These are phyloP conservation scores for Closterium sp. DNA, from an alignment of 139 green algal genomes.

Conservation along the genomic window DNA sequence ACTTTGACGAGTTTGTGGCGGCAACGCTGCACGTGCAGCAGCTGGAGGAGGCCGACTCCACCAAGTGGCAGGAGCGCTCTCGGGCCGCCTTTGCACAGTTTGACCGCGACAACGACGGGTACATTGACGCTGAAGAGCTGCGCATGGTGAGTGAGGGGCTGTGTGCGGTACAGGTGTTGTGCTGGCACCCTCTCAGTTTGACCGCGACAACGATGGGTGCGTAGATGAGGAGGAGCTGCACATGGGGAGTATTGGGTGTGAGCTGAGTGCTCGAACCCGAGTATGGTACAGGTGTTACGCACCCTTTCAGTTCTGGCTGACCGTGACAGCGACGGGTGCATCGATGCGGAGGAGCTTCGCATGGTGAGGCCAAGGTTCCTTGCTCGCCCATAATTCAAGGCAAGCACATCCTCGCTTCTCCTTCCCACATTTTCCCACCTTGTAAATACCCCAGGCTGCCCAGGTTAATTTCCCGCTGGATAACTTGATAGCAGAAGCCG, in stretches of 20 bases:
- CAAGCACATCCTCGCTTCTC: background rate
- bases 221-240: too few relatives aligned
- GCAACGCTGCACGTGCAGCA: conserved; percentile 46
- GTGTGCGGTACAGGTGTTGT: background rate
- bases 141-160: background rate
- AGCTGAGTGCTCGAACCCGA: too few relatives aligned
- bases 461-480: conserved; percentile 34
- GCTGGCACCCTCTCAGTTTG: conserved; percentile 30
- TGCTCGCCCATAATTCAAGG: too few relatives aligned
- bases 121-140: conserved; percentile 29
- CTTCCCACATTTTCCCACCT: background rate
- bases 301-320: too few relatives aligned
- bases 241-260: too few relatives aligned
- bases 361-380: too few relatives aligned
- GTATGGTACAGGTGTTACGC: too few relatives aligned
- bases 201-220: conserved; percentile 17
- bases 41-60: conserved; percentile 38
- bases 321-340: conserved; percentile 2
- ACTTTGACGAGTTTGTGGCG: conserved; percentile 61
- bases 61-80: conserved; percentile 32
- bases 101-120: conserved; percentile 35
- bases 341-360: conserved; percentile 13
- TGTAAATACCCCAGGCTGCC: conserved; percentile 1
- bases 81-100: conserved; percentile 31
- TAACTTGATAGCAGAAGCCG: conserved; percentile 25